These are phyloP conservation scores for Penicillium fimorum DNA, from an alignment of 495 filamentous ascomycete genomes.

Conservation along the genomic window DNA sequence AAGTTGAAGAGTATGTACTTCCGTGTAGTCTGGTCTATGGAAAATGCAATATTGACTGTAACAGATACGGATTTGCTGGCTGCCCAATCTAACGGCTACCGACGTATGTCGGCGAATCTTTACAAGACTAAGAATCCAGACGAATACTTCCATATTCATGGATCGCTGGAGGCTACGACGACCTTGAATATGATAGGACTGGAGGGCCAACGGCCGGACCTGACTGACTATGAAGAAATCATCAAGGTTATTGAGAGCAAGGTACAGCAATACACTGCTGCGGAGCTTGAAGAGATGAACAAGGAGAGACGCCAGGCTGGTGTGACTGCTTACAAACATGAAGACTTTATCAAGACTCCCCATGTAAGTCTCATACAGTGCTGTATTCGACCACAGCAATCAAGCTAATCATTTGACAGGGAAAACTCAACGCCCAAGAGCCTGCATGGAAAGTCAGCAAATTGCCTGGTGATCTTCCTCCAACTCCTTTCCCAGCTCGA, in stretches of 20 bases:
- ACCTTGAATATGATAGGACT: slow-evolving; percentile 72
- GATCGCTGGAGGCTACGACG: slow-evolving; percentile 67
- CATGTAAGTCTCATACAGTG: slow-evolving; percentile 47
- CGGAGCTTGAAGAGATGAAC: slow-evolving; percentile 66
- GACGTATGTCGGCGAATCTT: slow-evolving; percentile 71
- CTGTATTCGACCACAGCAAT: slow-evolving; percentile 6
- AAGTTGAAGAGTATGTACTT: slow-evolving; percentile 57
- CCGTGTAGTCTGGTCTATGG: not conserved
- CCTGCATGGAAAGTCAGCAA: slow-evolving; percentile 55
- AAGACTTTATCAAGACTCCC: slow-evolving; percentile 60
- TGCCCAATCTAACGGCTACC: slow-evolving; percentile 71
- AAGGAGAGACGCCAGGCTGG: slow-evolving; percentile 62
- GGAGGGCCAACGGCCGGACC: slow-evolving; percentile 56
- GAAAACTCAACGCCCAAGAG: slow-evolving; percentile 45
- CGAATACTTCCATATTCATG: slow-evolving; percentile 76
- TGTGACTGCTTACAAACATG: slow-evolving; percentile 61
- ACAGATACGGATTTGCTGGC: slow-evolving; percentile 67
- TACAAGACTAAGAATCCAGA: slow-evolving; percentile 65
- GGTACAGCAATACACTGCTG: slow-evolving; percentile 59
- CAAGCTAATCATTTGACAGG: slow-evolving; percentile 33
- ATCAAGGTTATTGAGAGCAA: slow-evolving; percentile 66
- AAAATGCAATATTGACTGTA: slow-evolving; percentile 18
- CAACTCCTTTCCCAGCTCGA: slow-evolving; percentile 51
- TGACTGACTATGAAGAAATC: slow-evolving; percentile 64
- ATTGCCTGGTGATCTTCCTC: slow-evolving; percentile 47